A percentile compares a stretch with the other conserved stretches of the same genome.
These are phyloP conservation scores for Scedosporium boydii DNA, from an alignment of 2,329 filamentous ascomycete genomes.

Conservation along the genomic window DNA sequence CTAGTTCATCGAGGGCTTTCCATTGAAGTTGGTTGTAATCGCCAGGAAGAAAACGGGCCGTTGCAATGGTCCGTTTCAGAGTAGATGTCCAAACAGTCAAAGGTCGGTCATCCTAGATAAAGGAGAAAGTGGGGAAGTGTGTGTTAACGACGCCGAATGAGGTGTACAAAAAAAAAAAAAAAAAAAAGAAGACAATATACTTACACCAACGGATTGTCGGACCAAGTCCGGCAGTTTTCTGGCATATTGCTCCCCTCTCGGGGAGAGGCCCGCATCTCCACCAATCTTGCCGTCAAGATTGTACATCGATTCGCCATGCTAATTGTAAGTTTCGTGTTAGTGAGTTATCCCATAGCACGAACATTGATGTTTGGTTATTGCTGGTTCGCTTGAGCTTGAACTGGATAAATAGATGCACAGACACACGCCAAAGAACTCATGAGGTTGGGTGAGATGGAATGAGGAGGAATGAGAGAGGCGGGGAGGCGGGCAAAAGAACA, in stretches of 20 bases:
- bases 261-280: conserved; percentile 79
- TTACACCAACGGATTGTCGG: conserved; percentile 74
- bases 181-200: conserved; percentile 20
- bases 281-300: conserved; percentile 89
- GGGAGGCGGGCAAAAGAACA: background rate
- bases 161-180: background rate
- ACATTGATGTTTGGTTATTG: too few relatives aligned
- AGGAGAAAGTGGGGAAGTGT: background rate
- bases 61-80: conserved; percentile 78
- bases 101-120: conserved; percentile 44
- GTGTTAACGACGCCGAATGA: conserved; percentile 16
- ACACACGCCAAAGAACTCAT: background rate
- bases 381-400: too few relatives aligned
- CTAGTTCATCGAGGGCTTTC: conserved; percentile 96
- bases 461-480: background rate
- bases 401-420: background rate
- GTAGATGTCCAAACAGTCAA: conserved; percentile 56
- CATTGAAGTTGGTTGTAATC: conserved; percentile 93
- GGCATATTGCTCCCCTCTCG: conserved; percentile 80
- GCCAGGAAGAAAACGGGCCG: conserved; percentile 68
- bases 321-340: conserved; percentile 4
- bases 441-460: background rate
- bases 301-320: conserved; percentile 92
- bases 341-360: too few relatives aligned
- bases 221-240: conserved; percentile 76